A percentile compares a stretch with the other conserved stretches of the same genome.
Conservation (phyloP, 1,284 basidiomycete species). For the Ganoderma multipileum region DNA sequence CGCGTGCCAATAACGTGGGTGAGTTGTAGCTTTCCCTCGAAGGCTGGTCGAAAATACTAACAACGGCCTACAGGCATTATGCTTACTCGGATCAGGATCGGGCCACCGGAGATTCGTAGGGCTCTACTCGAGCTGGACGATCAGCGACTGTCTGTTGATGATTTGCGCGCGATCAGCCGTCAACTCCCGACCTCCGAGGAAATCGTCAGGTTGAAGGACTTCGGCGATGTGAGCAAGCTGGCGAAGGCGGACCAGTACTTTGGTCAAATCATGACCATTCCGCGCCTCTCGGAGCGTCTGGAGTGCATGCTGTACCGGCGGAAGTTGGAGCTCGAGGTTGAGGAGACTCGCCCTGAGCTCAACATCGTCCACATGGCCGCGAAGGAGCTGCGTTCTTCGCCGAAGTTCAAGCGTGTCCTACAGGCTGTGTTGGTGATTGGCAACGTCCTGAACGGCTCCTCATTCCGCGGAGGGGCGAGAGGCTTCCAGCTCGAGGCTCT, state of each 20-base stretch:
- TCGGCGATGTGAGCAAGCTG: constrained; percentile 72
- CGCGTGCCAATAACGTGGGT: constrained; percentile 87
- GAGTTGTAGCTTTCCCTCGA: constrained; percentile 13
- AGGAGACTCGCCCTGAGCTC: constrained; percentile 85
- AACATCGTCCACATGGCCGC: constrained; percentile 79
- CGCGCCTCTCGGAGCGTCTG: constrained; percentile 75
- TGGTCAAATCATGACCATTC: constrained; percentile 80
- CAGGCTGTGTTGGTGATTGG: constrained; percentile 81
- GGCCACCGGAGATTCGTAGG: constrained; percentile 65
- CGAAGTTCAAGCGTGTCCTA: constrained; percentile 73
- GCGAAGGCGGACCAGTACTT: constrained; percentile 90
- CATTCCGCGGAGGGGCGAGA: constrained; percentile 82
- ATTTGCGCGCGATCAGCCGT: constrained; percentile 74
- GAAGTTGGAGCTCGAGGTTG: constrained; percentile 82
- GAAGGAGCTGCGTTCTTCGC: constrained; percentile 74
- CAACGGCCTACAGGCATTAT: constrained; percentile 67
- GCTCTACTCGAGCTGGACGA: constrained; percentile 80
- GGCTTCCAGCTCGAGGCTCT: constrained; percentile 88
- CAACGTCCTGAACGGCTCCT: constrained; percentile 83
- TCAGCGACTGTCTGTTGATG: constrained; percentile 67
- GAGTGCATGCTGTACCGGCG: constrained; percentile 86
- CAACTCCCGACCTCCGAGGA: constrained; percentile 83
- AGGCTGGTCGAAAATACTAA: neutral
- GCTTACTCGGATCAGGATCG: constrained; percentile 76
- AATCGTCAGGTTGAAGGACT: constrained; percentile 68